Base-by-base conservation (phyloP, 306 rosid species). In the Corylus americana region DNA sequence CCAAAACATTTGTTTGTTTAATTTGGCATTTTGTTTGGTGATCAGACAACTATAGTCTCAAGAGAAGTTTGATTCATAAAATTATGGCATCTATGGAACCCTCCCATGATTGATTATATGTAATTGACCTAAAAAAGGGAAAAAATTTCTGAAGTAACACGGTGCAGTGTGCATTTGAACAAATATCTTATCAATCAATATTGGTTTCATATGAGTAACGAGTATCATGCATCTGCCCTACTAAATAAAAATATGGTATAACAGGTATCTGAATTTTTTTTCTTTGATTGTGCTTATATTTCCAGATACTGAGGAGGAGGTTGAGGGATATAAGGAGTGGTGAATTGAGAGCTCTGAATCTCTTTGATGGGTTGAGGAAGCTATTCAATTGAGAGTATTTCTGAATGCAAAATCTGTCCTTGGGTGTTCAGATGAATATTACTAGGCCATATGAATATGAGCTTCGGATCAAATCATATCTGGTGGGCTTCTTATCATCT, bases 291-390 rank as follows among this genome's bases (percentile, higher is more conserved):
- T 44, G 22, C 44, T 66, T 74, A 54, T 68, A 25, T 50, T 85
- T 83, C 83, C 92, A 95, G 98, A 95, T 92, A 83, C 82, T 95
- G 79, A 80, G 97, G 27, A 86, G 97, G 79, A 84, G 88, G 79
- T 80, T 95, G 84, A 90, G 94, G 88, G 95, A 95, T 77, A 85
- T 91, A 62, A 90, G 89, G 79, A 88, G 87, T 25, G 98, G 98
- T 49, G 98, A 91, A 80, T 74, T 95, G 83, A 89, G 84, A 85
- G 98, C 92, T 81, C 85, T 95, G 35, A 87, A 47, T 69, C 85
- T 95, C 77, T 91, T 95, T 72, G 84, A 87, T 8, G 97, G 97
- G 57, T 89, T 92, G 74, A 75, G 92, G 72, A 91, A 90, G 53
- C 74, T 91, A 74, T 95, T 92, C 81, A 81, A 88, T 71, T 91